Conservation (phyloP, 148 eudicot genomes). For the Chenopodium album region DNA sequence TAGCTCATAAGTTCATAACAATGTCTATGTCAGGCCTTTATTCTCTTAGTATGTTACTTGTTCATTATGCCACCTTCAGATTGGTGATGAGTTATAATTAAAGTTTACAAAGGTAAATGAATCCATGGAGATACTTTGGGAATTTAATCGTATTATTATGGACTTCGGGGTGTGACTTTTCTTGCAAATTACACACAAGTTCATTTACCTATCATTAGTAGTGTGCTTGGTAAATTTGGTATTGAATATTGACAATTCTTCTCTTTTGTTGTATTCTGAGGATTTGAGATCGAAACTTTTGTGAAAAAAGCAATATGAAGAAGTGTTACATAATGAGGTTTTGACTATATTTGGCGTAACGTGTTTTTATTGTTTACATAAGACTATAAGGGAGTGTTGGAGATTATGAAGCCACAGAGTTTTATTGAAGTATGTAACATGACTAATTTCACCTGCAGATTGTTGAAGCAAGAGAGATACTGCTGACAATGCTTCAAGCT, state of each 20-base stretch:
- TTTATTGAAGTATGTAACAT: neutral
- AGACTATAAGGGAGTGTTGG: neutral
- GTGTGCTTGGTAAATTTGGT: neutral
- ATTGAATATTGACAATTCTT: neutral
- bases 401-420: neutral
- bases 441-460: constrained; percentile 38
- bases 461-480: constrained; percentile 47
- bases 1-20: neutral
- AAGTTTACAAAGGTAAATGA: too few relatives aligned
- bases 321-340: neutral
- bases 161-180: neutral
- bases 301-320: neutral
- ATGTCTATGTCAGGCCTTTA: neutral
- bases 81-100: neutral
- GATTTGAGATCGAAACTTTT: neutral
- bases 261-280: neutral
- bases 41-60: neutral
- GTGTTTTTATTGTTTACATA: too few relatives aligned
- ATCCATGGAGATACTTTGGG: too few relatives aligned
- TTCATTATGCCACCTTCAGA: neutral
- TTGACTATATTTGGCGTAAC: neutral
- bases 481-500: constrained; percentile 44
- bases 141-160: neutral
- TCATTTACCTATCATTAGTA: neutral
- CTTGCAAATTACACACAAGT: neutral